A percentile compares a stretch with the other conserved stretches of the same genome.
phyloP scores from a whole-genome alignment of 1,284 basidiomycete genomes.

The Anthracocystis setariae region DNA sequence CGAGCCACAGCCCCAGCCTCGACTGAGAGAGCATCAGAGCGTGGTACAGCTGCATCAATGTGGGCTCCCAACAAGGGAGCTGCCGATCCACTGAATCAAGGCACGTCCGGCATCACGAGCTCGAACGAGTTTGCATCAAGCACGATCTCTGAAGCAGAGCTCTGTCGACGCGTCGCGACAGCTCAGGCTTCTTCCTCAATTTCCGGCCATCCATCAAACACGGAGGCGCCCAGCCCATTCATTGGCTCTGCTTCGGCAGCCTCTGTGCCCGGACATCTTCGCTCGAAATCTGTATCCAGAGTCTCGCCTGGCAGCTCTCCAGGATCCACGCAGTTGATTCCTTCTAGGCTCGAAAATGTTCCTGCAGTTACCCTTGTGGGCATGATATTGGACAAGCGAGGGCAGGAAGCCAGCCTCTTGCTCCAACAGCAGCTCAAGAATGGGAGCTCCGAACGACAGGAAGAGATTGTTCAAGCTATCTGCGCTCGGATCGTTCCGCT shows the following conservation, averaged over 20 bases:
- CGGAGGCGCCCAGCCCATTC: not conserved
- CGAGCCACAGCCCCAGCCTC: not conserved
- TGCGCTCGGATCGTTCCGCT: conserved; percentile 38
- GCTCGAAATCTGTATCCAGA: conserved; percentile 6
- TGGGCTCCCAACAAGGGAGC: conserved; percentile 18
- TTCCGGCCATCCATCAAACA: not conserved
- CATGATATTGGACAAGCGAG: conserved; percentile 39
- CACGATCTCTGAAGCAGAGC: conserved; percentile 17
- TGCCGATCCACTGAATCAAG: not conserved
- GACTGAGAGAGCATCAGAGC: not conserved
- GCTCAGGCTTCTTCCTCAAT: not conserved
- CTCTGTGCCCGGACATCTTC: conserved; percentile 4
- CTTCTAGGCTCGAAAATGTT: conserved; percentile 21
- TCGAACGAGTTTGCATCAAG: conserved; percentile 10
- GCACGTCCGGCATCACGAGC: not conserved
- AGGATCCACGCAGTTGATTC: conserved; percentile 1
- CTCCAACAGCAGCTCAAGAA: conserved; percentile 63
- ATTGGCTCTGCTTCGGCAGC: not conserved
- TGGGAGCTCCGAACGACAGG: conserved; percentile 20
- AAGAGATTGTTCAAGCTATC: conserved; percentile 48
- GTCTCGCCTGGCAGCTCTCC: conserved; percentile 18
- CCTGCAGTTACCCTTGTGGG: conserved; percentile 25
- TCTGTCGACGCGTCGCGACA: conserved; percentile 25
- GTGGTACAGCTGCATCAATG: conserved; percentile 28
- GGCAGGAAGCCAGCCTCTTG: conserved; percentile 54